These are phyloP conservation scores for Komagataella ulmi DNA, from an alignment of 805 yeast species.

Conservation along the genomic window DNA sequence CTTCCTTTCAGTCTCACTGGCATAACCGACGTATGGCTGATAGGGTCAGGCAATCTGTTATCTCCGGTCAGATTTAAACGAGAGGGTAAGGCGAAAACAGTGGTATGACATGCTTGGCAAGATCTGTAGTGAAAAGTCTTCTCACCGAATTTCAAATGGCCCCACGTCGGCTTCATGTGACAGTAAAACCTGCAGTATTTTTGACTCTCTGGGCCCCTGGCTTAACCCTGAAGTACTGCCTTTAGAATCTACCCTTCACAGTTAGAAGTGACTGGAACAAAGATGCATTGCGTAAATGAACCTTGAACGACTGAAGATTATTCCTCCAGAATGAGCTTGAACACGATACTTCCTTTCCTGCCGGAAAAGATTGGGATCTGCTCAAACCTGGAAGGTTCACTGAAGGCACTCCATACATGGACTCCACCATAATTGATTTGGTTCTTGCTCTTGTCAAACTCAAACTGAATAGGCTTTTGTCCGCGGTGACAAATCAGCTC, in stretches of 20 bases:
- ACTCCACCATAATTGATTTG: conserved; percentile 49
- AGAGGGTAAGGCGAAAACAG: neutral
- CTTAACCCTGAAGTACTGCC: neutral
- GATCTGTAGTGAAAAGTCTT: neutral
- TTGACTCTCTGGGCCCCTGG: neutral
- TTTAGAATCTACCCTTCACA: neutral
- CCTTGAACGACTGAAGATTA: too few species aligned
- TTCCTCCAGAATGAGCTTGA: conserved; percentile 21
- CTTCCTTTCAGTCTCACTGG: too few species aligned
- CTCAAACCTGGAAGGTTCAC: conserved; percentile 25
- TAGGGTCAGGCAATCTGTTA: neutral
- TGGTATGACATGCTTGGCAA: neutral
- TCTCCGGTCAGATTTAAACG: neutral
- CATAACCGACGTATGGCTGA: neutral
- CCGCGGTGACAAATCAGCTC: conserved; percentile 17
- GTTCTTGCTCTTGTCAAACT: conserved; percentile 29
- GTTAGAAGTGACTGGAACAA: neutral
- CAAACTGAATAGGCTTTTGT: conserved; percentile 41
- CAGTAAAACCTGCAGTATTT: neutral
- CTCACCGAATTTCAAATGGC: neutral
- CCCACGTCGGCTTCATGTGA: neutral
- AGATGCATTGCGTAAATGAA: too few species aligned
- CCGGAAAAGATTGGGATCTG: conserved; percentile 39
- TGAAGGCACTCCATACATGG: conserved; percentile 42
- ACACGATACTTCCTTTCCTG: conserved; percentile 20